Evolutionary conservation across 345 rosid species (phyloP), one percentile per base, ranked within the genome.

Genomic region (Bruguiera parviflora): DNA sequence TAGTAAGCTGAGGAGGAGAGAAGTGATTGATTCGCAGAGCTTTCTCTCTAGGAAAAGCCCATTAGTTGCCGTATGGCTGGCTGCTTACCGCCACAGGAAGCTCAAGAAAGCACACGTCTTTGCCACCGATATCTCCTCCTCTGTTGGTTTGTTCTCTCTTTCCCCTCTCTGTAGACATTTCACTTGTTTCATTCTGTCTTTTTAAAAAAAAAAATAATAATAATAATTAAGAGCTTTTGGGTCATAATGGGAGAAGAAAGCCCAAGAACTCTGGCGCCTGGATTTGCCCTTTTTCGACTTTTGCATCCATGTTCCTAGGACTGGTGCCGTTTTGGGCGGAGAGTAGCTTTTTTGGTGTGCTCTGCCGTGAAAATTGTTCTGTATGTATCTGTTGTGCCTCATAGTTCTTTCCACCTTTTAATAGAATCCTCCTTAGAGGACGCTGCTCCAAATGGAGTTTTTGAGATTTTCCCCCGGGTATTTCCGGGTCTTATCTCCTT

Each of bases 31-130:
- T 69, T 91, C 98, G 8, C 81, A 84, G 39, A 68, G 80, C 67
- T 82, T 87, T 57, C 80, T 86, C 19, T 85, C 92, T 0, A 76
- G 80, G 31, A 88, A 85, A 64, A 95, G 97, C 47, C 85, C 97
- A 55, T 68, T 88, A 51, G 84, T 90, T 24, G 77, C 89, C 39
- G 77, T 91, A 27, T 89, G 96, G 96, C 85, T 89, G 24, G 97
- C 98, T 39, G 98, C 95, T 19, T 89, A 88, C 80, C 88, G 69
- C 87, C 81, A 71, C 80, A 91, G 87, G 32, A 88, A 85, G 70
- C 97, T 94, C 10, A 89, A 86, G 78, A 94, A 80, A 66, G 65
- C 85, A 59, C 93, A 89, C 78, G 85, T 91, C 78, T 72, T 76
- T 73, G 80, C 79, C 51, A 87, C 93, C 56, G 86, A 87, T 66